Base-by-base conservation (phyloP, 2,329 filamentous ascomycete species). In the Cytospora chrysosperma region DNA sequence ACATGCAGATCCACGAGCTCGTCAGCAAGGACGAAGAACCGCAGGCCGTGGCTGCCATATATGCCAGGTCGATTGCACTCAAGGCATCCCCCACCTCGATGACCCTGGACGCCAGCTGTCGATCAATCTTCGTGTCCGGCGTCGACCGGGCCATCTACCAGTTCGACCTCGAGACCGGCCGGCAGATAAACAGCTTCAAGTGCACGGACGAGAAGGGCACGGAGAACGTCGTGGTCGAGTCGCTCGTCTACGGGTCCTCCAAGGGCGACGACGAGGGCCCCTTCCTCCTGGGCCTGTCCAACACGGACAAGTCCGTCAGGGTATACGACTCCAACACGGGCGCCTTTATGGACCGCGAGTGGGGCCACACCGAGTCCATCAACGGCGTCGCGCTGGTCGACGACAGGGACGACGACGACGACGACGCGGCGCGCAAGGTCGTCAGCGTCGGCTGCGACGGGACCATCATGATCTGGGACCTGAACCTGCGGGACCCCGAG, bases 281-380 rank as follows among this genome's bases (percentile, higher is more conserved):
- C 30, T 84, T 96, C 57, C 82, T 99, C 58, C 83, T 95, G 21
- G 93, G 92, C n/a, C 84, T 95, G 13, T 97, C 94, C 10, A 93
- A 93, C 69, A 97, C 92, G 0, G 95, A 99, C 75, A 99, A 98
- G 74, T 98, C 95, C 0, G 89, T 99, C 62, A 84, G 95, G 40
- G 79, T 99, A 19, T 99, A 99, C 71, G 91, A 97, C 69, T 81
- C 86, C 32, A 88, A 89, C 66, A 88, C 86, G 50, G 93, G 94
- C 10, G 78, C 80, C 1, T 88, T 99, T 63, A 78, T 98, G 30
- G 90, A 93, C 57, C 87, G 92, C 49, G 95, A 98, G 76, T 97
- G 93, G 86, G 95, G 95, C 1, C 95, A 99, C 70, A 97, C 93
- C 0, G 93, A 97, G 72, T 90, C 93, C 10, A 92, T 99, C 67